Conservation (phyloP, 140 eudicot species). For the Ambrosia hybrid region DNA sequence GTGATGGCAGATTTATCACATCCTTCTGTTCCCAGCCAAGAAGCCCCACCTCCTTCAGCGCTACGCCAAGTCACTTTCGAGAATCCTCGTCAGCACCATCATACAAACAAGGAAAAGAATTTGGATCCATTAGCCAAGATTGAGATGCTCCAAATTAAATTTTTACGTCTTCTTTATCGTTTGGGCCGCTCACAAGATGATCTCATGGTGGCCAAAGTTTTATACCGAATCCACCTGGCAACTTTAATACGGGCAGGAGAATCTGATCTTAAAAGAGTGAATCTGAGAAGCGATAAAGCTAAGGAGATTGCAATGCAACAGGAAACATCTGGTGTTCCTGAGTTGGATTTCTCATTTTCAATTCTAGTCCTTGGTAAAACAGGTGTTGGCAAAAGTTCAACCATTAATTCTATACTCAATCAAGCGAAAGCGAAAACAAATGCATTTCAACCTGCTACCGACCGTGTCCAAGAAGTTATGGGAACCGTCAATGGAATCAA, state of each 20-base stretch:
- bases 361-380: conserved; percentile 84
- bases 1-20: conserved; percentile 33
- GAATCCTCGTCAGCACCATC: conserved; percentile 34
- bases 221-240: conserved; percentile 86
- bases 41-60: conserved; percentile 29
- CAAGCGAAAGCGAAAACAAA: conserved; percentile 67
- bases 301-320: conserved; percentile 68
- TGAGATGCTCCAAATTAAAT: conserved; percentile 71
- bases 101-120: conserved; percentile 37
- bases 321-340: conserved; percentile 57
- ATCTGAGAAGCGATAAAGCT: conserved; percentile 61
- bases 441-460: conserved; percentile 80
- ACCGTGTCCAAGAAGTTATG: conserved; percentile 60
- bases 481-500: conserved; percentile 72
- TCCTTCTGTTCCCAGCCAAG: conserved; percentile 51
- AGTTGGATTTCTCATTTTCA: conserved; percentile 66
- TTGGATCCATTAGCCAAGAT: conserved; percentile 66
- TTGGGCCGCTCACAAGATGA: conserved; percentile 60
- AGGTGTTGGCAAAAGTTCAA: conserved; percentile 95
- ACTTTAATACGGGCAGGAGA: conserved; percentile 81
- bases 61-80: conserved; percentile 43
- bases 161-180: conserved; percentile 69
- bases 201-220: conserved; percentile 80
- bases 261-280: conserved; percentile 71
- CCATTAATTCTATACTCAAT: conserved; percentile 83